Conservation (phyloP, 352 stramenopile genomes). For the Globisporangium megalacanthum region DNA sequence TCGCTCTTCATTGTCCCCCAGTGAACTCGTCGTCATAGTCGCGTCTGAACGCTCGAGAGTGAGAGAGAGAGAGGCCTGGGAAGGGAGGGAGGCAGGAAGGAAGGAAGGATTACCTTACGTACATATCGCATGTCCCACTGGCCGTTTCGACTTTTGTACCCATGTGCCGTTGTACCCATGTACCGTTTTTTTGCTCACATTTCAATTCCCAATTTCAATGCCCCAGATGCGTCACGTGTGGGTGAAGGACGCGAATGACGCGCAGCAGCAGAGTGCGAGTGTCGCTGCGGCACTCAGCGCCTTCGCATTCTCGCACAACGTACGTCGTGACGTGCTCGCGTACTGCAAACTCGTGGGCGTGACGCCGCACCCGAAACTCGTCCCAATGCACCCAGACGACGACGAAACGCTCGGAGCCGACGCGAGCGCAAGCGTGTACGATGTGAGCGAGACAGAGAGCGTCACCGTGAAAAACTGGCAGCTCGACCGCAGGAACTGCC, state of each 20-base stretch:
- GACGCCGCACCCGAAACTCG: conserved; percentile 57
- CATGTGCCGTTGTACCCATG: too few species aligned
- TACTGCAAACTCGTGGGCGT: conserved; percentile 52
- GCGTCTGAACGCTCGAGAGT: not conserved
- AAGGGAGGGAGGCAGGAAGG: too few species aligned
- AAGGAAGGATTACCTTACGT: too few species aligned
- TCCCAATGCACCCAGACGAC: conserved; percentile 53
- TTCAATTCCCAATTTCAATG: conserved; percentile 6
- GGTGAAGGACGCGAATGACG: conserved; percentile 42
- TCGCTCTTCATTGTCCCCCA: conserved; percentile 23
- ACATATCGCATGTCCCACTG: too few species aligned
- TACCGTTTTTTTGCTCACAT: too few species aligned
- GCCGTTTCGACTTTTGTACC: too few species aligned
- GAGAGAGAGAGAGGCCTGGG: not conserved
- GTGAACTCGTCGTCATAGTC: not conserved
- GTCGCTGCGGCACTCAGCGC: conserved; percentile 19
- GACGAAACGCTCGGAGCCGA: conserved; percentile 41
- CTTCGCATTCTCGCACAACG: conserved; percentile 23
- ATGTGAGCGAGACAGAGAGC: conserved; percentile 55
- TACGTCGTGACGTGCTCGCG: conserved; percentile 55
- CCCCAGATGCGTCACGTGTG: conserved; percentile 24
- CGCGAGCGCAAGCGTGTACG: conserved; percentile 26
- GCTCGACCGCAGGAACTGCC: conserved; percentile 52
- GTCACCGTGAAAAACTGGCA: conserved; percentile 60
- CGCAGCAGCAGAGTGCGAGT: conserved; percentile 13